Evolutionary conservation across 1,284 basidiomycete genomes (phyloP).

Genomic region (Microbotryomycetes sp.): DNA sequence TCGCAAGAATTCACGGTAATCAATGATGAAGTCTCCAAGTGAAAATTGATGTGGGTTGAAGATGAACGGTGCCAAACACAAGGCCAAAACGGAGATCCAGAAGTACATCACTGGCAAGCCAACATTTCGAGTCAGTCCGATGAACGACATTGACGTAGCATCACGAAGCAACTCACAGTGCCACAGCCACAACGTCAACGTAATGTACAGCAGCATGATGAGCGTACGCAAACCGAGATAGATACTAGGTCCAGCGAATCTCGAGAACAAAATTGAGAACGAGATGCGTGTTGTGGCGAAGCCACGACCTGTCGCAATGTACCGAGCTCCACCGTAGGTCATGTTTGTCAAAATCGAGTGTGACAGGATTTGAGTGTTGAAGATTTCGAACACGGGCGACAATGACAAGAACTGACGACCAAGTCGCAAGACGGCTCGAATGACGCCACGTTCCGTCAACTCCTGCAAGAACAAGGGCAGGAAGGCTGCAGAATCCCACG

Average conservation of each 20-base stretch:
- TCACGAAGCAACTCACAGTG: constrained; percentile 47
- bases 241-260: constrained; percentile 92
- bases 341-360: constrained; percentile 91
- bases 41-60: constrained; percentile 98
- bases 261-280: constrained; percentile 87
- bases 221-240: constrained; percentile 89
- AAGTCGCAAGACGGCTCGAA: constrained; percentile 77
- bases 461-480: constrained; percentile 76
- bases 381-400: constrained; percentile 92
- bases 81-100: constrained; percentile 63
- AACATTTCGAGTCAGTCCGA: neutral
- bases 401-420: constrained; percentile 85
- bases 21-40: constrained; percentile 87
- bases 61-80: constrained; percentile 86
- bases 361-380: constrained; percentile 92
- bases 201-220: constrained; percentile 83
- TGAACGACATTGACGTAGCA: too few species aligned
- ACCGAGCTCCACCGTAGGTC: constrained; percentile 90
- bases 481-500: constrained; percentile 25
- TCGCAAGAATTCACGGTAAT: constrained; percentile 90
- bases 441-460: constrained; percentile 83
- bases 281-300: constrained; percentile 89
- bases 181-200: constrained; percentile 77
- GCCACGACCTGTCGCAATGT: constrained; percentile 97
- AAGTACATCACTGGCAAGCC: constrained; percentile 67